Evolutionary conservation across 176 grass and related monocot species (phyloP).

Genomic region (Oryza officinalis): DNA sequence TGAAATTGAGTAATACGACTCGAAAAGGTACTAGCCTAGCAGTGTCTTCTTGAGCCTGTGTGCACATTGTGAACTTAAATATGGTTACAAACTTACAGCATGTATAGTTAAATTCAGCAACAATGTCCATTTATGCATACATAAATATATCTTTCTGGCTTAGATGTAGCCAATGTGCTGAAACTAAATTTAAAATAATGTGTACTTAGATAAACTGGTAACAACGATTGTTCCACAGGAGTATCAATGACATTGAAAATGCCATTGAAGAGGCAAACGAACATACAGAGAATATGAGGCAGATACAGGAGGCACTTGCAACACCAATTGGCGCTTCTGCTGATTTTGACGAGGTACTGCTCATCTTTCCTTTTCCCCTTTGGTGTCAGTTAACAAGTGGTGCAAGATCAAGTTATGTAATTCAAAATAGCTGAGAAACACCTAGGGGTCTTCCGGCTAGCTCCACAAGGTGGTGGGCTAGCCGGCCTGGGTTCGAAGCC

Average conservation of each 20-base stretch:
- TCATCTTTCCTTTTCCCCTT: neutral
- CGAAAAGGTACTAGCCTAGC: no score
- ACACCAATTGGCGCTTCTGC: constrained; percentile 50
- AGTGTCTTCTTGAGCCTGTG: neutral
- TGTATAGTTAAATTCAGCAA: neutral
- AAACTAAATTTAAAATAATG: neutral
- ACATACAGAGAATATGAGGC: constrained; percentile 60
- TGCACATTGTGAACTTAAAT: neutral
- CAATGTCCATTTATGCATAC: neutral
- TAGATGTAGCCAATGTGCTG: neutral
- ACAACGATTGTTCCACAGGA: constrained; percentile 36
- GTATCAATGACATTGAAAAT: constrained; percentile 66
- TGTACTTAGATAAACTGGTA: neutral
- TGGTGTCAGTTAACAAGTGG: neutral
- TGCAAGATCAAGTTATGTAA: neutral
- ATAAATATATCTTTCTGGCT: neutral
- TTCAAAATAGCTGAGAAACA: no score
- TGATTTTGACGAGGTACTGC: constrained; percentile 62
- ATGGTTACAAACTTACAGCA: neutral
- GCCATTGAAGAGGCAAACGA: constrained; percentile 52
- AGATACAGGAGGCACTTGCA: constrained; percentile 64
- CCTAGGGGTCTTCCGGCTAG: no score
- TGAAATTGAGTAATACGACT: neutral
- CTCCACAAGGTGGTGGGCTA: no score
- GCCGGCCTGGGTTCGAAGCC: no score